A percentile compares a stretch with the other conserved stretches of the same genome.
Conservation (phyloP, 192 early-diverging fungal species). For the Polychytrium aggregatum region DNA sequence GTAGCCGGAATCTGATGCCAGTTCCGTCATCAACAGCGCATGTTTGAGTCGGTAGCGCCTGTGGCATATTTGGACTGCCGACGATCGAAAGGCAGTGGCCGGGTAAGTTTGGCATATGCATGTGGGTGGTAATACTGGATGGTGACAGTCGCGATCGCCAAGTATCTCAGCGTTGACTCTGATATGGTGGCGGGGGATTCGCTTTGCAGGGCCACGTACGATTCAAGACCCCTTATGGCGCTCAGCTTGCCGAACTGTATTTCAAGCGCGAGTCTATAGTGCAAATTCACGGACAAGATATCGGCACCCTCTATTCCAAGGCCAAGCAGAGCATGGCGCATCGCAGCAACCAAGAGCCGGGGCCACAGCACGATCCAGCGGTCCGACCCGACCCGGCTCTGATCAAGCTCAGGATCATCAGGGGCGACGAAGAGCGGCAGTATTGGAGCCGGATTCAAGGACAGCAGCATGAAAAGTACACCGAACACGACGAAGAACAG, state of each 20-base stretch:
- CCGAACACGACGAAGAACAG: too few species aligned
- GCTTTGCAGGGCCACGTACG: constrained; percentile 14
- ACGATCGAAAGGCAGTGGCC: constrained; percentile 1
- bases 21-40: constrained; percentile 5
- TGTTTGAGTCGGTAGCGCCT: constrained; percentile 24
- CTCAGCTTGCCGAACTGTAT: constrained; percentile 5
- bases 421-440: too few species aligned
- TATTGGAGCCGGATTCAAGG: too few species aligned
- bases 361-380: too few species aligned
- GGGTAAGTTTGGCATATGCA: constrained; percentile 6
- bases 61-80: constrained; percentile 19
- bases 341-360: too few species aligned
- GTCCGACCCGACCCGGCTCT: too few species aligned
- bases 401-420: too few species aligned
- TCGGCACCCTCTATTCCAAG: constrained; percentile 17
- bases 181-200: background rate
- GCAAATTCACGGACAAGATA: constrained; percentile 15
- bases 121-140: too few species aligned
- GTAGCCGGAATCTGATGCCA: too few species aligned
- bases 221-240: constrained; percentile 19
- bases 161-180: background rate
- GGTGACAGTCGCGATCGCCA: too few species aligned
- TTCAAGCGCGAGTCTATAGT: constrained; percentile 14
- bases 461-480: too few species aligned
- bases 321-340: too few species aligned